These are phyloP conservation scores for Zygoascus hellenicus DNA, from an alignment of 1,139 yeast genomes.

Conservation along the genomic window DNA sequence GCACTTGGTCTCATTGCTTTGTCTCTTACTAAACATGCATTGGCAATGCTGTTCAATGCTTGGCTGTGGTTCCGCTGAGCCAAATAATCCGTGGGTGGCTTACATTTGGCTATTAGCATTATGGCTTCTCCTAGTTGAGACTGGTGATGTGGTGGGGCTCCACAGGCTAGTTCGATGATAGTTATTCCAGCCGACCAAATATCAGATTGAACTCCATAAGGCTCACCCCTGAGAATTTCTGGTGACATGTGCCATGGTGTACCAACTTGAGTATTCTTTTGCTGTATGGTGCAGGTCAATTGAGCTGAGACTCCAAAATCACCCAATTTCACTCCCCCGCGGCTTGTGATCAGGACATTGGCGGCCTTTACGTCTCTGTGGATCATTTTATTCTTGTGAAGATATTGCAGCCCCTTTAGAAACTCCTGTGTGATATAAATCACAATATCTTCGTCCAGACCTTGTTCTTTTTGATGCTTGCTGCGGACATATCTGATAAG, in stretches of 20 bases:
- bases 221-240: constrained; percentile 57
- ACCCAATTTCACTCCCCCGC: constrained; percentile 77
- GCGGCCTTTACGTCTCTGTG: constrained; percentile 86
- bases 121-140: constrained; percentile 72
- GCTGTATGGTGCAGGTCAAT: constrained; percentile 64
- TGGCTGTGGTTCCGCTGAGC: constrained; percentile 17
- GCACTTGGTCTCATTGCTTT: constrained; percentile 42
- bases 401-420: constrained; percentile 57
- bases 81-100: constrained; percentile 53
- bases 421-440: constrained; percentile 42
- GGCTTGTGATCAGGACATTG: constrained; percentile 54
- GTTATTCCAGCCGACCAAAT: constrained; percentile 88
- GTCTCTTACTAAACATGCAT: constrained; percentile 52
- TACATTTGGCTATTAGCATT: constrained; percentile 60
- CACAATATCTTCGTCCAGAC: constrained; percentile 17
- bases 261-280: constrained; percentile 85
- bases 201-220: constrained; percentile 83
- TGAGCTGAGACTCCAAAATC: constrained; percentile 95
- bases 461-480: neutral
- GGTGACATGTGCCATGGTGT: constrained; percentile 99
- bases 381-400: constrained; percentile 70
- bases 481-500: constrained; percentile 28
- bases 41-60: constrained; percentile 48
- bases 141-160: constrained; percentile 63
- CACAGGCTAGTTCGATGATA: constrained; percentile 85